phyloP scores from a whole-genome alignment of 257 asterid genomes.

The Henckelia pumila region DNA sequence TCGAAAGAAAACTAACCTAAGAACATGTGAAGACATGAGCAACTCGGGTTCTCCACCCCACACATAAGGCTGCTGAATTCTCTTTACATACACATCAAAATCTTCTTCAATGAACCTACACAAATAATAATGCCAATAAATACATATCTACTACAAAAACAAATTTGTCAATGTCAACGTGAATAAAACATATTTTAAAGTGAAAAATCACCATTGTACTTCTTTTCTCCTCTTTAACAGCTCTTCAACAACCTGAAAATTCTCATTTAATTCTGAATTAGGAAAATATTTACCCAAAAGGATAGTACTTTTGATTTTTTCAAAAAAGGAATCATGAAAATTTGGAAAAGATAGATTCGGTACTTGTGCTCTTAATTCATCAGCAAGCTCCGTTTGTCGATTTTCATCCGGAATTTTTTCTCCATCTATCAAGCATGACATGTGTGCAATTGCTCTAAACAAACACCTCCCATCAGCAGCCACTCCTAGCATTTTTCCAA shows the following conservation, averaged over 20 bases:
- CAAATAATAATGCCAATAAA: not conserved
- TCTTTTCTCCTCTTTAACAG: constrained; percentile 73
- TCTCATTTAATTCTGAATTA: not conserved
- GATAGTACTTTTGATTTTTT: not conserved
- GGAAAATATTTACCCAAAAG: not conserved
- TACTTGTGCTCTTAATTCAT: constrained; percentile 86
- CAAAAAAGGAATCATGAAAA: not conserved
- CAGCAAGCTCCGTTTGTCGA: constrained; percentile 75
- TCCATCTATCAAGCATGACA: constrained; percentile 69
- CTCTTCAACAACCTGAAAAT: constrained; percentile 75
- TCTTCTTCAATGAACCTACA: constrained; percentile 76
- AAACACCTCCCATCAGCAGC: constrained; percentile 79
- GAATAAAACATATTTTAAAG: not conserved
- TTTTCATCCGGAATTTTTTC: constrained; percentile 66
- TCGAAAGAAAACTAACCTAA: constrained; percentile 47
- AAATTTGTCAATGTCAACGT: not conserved
- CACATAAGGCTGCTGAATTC: constrained; percentile 62
- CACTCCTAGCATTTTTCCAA: constrained; percentile 48
- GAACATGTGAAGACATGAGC: constrained; percentile 83
- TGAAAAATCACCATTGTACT: constrained; percentile 58
- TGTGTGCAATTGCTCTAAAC: constrained; percentile 80
- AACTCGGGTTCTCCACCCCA: constrained; percentile 98
- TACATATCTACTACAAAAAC: not conserved
- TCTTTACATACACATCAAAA: constrained; percentile 70
- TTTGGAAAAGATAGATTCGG: not conserved